Conservation (phyloP, 176 grass and related monocot species). For the Leersia perrieri region DNA sequence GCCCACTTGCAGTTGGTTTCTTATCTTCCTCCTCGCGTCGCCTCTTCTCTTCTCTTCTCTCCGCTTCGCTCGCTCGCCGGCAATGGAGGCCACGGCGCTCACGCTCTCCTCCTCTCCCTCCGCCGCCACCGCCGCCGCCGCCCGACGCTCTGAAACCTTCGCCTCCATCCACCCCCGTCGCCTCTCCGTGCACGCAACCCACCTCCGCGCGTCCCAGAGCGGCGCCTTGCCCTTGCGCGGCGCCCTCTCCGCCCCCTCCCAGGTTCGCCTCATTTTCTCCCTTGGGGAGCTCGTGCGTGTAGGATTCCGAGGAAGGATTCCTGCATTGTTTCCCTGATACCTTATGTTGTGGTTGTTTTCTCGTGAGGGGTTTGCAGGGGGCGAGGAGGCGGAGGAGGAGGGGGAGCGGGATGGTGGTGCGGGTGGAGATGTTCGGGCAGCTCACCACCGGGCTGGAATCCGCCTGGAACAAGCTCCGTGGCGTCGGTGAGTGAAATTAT, state of each 20-base stretch:
- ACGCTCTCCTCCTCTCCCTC: not conserved
- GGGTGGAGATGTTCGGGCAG: constrained; percentile 95
- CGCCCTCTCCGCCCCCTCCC: not conserved
- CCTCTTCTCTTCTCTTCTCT: not conserved
- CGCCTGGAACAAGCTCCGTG: constrained; percentile 96
- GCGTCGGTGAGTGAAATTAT: constrained; percentile 67
- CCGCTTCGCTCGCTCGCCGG: not conserved
- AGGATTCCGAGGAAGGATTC: not conserved
- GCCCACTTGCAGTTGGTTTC: not conserved
- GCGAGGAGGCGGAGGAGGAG: constrained; percentile 26
- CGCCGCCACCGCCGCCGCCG: not conserved
- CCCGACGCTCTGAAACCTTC: not conserved
- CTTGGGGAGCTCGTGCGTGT: not conserved
- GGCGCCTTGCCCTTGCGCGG: constrained; percentile 15
- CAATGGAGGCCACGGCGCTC: constrained; percentile 29
- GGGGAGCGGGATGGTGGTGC: constrained; percentile 47
- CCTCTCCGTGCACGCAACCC: not conserved
- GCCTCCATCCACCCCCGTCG: not conserved
- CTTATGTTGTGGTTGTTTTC: not conserved
- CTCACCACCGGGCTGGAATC: constrained; percentile 87
- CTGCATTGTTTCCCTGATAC: not conserved
- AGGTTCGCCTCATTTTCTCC: not conserved
- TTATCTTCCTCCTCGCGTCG: not conserved
- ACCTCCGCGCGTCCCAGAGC: not conserved
- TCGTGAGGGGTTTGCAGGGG: not conserved